These are phyloP conservation scores for Ophiostoma piceae DNA, from an alignment of 2,329 filamentous ascomycete genomes.

Conservation along the genomic window DNA sequence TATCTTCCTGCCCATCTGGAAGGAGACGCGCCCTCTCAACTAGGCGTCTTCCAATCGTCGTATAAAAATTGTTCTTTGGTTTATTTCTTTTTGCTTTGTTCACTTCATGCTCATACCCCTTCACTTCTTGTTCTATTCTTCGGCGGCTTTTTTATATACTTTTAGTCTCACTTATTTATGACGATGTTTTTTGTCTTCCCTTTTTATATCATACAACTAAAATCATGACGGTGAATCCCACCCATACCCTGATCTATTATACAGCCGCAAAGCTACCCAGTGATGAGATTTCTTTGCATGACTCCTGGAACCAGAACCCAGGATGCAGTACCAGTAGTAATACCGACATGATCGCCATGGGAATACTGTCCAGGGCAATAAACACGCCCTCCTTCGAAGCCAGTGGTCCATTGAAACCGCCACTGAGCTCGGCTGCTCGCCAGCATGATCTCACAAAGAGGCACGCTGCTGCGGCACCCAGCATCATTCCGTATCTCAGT, in stretches of 20 bases:
- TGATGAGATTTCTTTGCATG: not conserved
- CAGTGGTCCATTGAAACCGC: not conserved
- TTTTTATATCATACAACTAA: not conserved
- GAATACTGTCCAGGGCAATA: not conserved
- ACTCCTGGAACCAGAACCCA: not conserved
- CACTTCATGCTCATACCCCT: not conserved
- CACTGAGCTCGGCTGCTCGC: not conserved
- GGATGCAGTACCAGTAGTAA: not conserved
- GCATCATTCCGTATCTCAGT: not conserved
- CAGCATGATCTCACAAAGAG: not conserved
- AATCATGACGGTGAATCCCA: too few species aligned
- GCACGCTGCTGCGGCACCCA: not conserved
- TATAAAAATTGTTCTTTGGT: not conserved
- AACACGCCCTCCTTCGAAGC: not conserved
- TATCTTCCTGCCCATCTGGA: constrained; percentile 43
- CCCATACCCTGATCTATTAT: not conserved
- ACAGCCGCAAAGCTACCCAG: not conserved
- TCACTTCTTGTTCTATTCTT: not conserved
- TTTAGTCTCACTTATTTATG: not conserved
- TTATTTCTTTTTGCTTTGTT: not conserved
- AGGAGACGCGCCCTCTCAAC: constrained; percentile 21
- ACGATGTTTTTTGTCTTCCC: not conserved
- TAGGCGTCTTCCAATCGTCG: not conserved
- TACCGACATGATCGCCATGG: not conserved
- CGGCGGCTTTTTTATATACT: not conserved